Conservation (phyloP, 139 green algal species). For the Chlamydomonas incerta region DNA sequence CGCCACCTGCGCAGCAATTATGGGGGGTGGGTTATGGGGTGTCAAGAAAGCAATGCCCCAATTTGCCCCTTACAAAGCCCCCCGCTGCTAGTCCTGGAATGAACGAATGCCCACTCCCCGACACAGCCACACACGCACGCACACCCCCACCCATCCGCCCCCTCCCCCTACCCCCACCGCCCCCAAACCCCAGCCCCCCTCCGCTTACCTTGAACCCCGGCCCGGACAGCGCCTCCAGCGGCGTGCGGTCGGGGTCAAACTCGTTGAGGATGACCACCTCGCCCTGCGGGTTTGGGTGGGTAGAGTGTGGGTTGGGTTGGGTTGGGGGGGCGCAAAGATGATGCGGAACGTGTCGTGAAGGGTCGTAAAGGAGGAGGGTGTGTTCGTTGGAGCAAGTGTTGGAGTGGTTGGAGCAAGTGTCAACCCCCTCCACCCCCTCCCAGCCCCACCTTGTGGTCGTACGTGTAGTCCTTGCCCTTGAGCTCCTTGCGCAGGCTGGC, state of each 20-base stretch:
- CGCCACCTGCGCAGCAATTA: too few species aligned
- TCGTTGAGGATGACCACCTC: constrained; percentile 57
- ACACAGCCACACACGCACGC: too few species aligned
- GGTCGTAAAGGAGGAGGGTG: neutral
- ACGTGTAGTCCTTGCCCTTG: constrained; percentile 70
- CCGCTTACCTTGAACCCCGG: constrained; percentile 37
- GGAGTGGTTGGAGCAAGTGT: neutral
- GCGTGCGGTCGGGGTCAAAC: constrained; percentile 49
- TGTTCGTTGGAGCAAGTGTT: neutral
- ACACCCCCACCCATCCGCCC: too few species aligned
- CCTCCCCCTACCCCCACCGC: too few species aligned
- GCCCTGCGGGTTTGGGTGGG: constrained; percentile 7
- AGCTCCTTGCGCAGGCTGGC: constrained; percentile 56
- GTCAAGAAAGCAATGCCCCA: too few species aligned
- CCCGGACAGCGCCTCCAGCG: constrained; percentile 46
- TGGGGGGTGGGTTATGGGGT: too few species aligned
- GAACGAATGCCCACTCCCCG: too few species aligned
- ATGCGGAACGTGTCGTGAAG: too few species aligned
- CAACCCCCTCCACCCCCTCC: neutral
- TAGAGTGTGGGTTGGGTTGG: neutral
- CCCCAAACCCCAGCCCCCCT: too few species aligned
- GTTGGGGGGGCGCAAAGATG: too few species aligned
- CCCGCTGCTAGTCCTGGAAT: too few species aligned
- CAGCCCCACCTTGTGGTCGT: constrained; percentile 59
- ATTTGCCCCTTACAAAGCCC: too few species aligned